Evolutionary conservation across 441 rosid genomes (phyloP).

Genomic region (Omphalea diandra): DNA sequence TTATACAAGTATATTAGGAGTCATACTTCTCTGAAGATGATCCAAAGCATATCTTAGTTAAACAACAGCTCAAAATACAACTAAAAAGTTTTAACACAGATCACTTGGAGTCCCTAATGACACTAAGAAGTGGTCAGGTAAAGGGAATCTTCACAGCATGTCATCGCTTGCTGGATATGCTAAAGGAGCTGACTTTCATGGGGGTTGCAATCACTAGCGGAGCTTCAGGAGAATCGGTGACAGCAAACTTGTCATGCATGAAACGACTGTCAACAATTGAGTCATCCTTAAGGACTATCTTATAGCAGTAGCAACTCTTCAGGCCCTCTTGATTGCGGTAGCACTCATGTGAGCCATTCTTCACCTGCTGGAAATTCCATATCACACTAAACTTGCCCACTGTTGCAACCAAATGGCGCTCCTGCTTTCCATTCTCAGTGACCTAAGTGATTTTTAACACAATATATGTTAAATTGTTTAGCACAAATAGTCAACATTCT

Average conservation of each 20-base stretch:
- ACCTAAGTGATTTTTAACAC: slow-evolving; percentile 44
- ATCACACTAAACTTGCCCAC: slow-evolving; percentile 95
- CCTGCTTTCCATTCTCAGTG: slow-evolving; percentile 92
- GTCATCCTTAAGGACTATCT: slow-evolving; percentile 82
- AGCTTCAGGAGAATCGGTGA: slow-evolving; percentile 89
- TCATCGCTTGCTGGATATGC: slow-evolving; percentile 80
- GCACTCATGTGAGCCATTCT: slow-evolving; percentile 89
- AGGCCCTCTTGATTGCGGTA: slow-evolving; percentile 85
- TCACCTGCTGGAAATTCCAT: slow-evolving; percentile 96
- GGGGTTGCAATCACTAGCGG: slow-evolving; percentile 96
- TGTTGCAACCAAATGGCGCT: slow-evolving; percentile 96
- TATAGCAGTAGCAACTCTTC: slow-evolving; percentile 98
- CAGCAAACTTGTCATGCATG: slow-evolving; percentile 97
- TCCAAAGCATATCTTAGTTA: slow-evolving; percentile 10
- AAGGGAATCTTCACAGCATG: slow-evolving; percentile 5
- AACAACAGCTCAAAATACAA: slow-evolving; percentile 19
- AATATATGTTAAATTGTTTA: not conserved
- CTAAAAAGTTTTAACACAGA: slow-evolving; percentile 9
- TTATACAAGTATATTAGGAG: slow-evolving; percentile 20
- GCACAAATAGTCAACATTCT: not conserved
- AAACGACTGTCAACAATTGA: slow-evolving; percentile 96
- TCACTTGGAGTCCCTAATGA: slow-evolving; percentile 13
- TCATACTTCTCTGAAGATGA: slow-evolving; percentile 11
- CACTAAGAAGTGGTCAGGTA: slow-evolving; percentile 15
- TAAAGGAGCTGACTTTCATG: slow-evolving; percentile 94